Evolutionary conservation across 2,329 filamentous ascomycete genomes (phyloP).

Genomic region (Emericellopsis atlantica): DNA sequence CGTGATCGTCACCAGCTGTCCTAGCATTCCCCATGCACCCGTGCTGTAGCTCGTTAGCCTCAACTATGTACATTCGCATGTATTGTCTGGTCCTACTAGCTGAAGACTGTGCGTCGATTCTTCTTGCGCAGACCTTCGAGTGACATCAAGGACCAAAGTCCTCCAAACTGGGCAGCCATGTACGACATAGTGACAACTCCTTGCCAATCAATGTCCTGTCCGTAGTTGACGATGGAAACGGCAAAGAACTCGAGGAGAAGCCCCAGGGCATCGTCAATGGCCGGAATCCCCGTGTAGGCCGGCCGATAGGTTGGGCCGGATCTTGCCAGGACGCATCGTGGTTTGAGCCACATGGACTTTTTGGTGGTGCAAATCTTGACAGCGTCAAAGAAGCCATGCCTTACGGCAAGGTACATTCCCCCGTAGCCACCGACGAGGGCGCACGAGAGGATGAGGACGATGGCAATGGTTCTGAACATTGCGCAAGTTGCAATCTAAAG

Average conservation of each 20-base stretch:
- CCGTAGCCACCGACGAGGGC: conserved; percentile 4
- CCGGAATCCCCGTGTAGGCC: neutral
- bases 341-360: too few relatives aligned
- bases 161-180: conserved; percentile 3
- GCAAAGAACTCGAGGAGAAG: conserved; percentile 5
- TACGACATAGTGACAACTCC: conserved; percentile 2
- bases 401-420: conserved; percentile 2
- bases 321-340: neutral
- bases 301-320: neutral
- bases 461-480: neutral
- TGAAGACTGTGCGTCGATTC: conserved; percentile 1
- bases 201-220: conserved; percentile 1
- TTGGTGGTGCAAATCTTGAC: conserved; percentile 1
- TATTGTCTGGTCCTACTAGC: conserved; percentile 2
- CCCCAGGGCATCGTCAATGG: neutral
- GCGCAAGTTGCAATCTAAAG: neutral
- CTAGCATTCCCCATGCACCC: conserved; percentile 2
- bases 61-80: neutral
- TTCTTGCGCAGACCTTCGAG: conserved; percentile 2
- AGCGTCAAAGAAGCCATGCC: conserved; percentile 4
- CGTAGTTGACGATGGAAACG: neutral
- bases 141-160: conserved; percentile 3
- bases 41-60: conserved; percentile 3
- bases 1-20: conserved; percentile 4
- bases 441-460: conserved; percentile 2